Percentiles rank a stretch among this genome's conserved stretches.
Evolutionary conservation across 176 grass and related monocot species (phyloP).

Genomic region (Melocanna baccifera): DNA sequence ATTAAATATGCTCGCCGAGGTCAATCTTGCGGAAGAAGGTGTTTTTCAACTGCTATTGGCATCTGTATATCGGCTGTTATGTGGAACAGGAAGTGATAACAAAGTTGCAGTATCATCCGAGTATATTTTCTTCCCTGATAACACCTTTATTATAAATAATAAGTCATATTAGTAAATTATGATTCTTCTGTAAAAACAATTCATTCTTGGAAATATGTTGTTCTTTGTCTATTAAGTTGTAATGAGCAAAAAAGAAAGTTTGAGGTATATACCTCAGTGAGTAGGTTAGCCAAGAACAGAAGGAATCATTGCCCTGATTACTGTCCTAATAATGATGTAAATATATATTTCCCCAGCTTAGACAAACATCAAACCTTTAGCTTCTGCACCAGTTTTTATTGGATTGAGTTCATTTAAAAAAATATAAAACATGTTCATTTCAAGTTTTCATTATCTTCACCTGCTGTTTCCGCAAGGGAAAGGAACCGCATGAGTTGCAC

Average conservation of each 20-base stretch:
- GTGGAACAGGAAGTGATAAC: slow-evolving; percentile 57
- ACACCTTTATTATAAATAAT: background rate
- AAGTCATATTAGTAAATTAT: slow-evolving; percentile 16
- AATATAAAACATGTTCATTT: no score
- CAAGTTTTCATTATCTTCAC: slow-evolving; percentile 12
- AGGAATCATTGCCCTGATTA: background rate
- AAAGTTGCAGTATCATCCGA: slow-evolving; percentile 65
- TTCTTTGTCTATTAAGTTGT: slow-evolving; percentile 15
- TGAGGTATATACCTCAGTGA: background rate
- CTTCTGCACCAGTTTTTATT: slow-evolving; percentile 14
- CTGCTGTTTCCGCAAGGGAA: slow-evolving; percentile 13
- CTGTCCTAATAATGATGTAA: background rate
- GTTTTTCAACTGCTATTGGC: slow-evolving; percentile 75
- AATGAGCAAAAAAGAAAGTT: background rate
- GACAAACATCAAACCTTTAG: slow-evolving; percentile 14
- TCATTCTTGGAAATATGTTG: background rate
- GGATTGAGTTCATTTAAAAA: background rate
- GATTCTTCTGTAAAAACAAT: slow-evolving; percentile 23
- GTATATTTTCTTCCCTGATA: slow-evolving; percentile 48
- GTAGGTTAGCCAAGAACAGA: background rate
- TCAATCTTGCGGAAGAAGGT: slow-evolving; percentile 96
- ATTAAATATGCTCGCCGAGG: slow-evolving; percentile 77
- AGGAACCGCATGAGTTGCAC: background rate
- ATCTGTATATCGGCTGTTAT: slow-evolving; percentile 68
- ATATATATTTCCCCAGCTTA: slow-evolving; percentile 1